A percentile compares a stretch with the other conserved stretches of the same genome.
These are phyloP conservation scores for Verbena officinalis DNA, from an alignment of 257 asterid species.

Conservation along the genomic window DNA sequence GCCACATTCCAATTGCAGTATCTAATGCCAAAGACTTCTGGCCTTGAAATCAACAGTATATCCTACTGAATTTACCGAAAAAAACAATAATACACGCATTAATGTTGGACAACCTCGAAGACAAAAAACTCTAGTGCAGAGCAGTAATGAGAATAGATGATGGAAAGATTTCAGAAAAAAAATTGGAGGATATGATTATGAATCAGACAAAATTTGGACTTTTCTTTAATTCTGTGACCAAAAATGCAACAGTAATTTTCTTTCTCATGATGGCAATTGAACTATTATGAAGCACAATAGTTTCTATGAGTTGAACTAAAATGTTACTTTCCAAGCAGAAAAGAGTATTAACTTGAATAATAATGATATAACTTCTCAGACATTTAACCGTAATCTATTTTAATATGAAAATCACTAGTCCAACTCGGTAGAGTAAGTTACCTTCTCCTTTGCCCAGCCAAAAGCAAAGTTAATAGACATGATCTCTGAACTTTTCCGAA, in stretches of 20 bases:
- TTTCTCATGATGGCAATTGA: neutral
- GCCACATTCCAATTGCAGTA: constrained; percentile 99
- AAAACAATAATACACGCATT: constrained; percentile 7
- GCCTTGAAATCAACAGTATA: constrained; percentile 60
- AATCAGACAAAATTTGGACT: too few relatives aligned
- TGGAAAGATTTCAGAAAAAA: too few relatives aligned
- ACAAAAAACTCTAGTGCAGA: too few relatives aligned
- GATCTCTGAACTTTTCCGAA: constrained; percentile 87
- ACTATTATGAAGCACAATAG: neutral
- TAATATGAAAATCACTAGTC: neutral
- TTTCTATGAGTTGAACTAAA: neutral
- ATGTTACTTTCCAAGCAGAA: neutral
- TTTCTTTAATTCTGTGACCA: too few relatives aligned
- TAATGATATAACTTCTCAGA: neutral
- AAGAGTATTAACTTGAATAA: neutral
- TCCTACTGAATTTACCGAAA: constrained; percentile 7
- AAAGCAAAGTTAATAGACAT: constrained; percentile 96
- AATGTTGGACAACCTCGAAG: neutral
- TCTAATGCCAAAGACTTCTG: constrained; percentile 97
- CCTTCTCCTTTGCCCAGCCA: constrained; percentile 99
- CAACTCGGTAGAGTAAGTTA: constrained; percentile 32
- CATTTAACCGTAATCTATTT: constrained; percentile 22
- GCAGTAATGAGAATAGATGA: too few relatives aligned
- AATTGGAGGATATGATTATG: too few relatives aligned
- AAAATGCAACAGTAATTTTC: too few relatives aligned